These are phyloP conservation scores for Cucurbita pepo DNA, from an alignment of 306 rosid genomes.

Conservation along the genomic window DNA sequence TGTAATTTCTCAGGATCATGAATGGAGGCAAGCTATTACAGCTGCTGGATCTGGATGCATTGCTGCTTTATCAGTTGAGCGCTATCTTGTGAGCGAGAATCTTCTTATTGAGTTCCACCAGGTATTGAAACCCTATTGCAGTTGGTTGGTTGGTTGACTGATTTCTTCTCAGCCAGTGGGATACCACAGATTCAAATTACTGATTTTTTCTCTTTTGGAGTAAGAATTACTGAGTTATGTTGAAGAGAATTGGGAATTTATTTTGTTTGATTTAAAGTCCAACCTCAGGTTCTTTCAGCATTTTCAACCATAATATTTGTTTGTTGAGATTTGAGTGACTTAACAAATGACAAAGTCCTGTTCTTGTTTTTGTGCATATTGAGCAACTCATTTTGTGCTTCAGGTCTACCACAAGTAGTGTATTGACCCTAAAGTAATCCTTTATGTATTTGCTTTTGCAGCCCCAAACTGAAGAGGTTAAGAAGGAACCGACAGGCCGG, in stretches of 20 bases:
- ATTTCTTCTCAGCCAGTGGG: neutral
- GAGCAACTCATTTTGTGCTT: neutral
- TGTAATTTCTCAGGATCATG: slow-evolving; percentile 48
- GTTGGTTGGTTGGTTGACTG: neutral
- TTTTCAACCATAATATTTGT: no score
- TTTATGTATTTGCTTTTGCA: slow-evolving; percentile 22
- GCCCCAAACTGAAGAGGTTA: slow-evolving; percentile 78
- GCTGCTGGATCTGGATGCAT: slow-evolving; percentile 97
- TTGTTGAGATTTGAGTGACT: neutral
- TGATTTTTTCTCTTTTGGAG: neutral
- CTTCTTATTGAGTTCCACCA: slow-evolving; percentile 92
- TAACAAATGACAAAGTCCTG: neutral
- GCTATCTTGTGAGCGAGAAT: slow-evolving; percentile 67
- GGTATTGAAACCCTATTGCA: slow-evolving; percentile 29
- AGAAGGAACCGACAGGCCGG: slow-evolving; percentile 67
- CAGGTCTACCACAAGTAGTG: neutral
- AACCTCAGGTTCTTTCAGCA: no score
- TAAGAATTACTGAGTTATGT: no score
- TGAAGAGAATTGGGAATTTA: no score
- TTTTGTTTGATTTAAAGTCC: no score
- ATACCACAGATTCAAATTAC: no score
- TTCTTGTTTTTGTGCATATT: neutral
- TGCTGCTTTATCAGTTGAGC: slow-evolving; percentile 91
- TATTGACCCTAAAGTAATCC: neutral
- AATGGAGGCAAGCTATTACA: slow-evolving; percentile 97